phyloP scores from a whole-genome alignment of 352 stramenopile genomes.

The Globisporangium heterothallicum region DNA sequence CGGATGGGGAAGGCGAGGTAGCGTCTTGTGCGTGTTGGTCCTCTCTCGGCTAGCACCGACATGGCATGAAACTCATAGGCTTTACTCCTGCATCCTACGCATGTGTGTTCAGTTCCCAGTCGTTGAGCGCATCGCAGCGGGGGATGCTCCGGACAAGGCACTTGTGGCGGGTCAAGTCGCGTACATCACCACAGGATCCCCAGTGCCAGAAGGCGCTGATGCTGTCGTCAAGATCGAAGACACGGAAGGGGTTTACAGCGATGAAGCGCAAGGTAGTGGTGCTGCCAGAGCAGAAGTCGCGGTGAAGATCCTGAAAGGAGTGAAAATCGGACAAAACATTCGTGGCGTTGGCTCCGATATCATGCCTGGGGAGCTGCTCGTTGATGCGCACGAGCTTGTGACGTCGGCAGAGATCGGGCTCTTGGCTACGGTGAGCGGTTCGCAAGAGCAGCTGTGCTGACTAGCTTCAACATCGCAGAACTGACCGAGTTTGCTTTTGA shows the following conservation, averaged over 20 bases:
- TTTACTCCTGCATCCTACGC: no score
- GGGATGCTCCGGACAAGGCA: slow-evolving; percentile 30
- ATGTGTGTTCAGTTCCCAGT: slow-evolving; percentile 51
- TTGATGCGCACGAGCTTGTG: slow-evolving; percentile 69
- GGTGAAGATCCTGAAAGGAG: slow-evolving; percentile 62
- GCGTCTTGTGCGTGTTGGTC: background rate
- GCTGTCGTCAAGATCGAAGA: slow-evolving; percentile 95
- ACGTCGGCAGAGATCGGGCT: slow-evolving; percentile 89
- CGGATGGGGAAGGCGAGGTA: slow-evolving; percentile 69
- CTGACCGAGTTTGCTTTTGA: background rate
- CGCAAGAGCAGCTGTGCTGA: background rate
- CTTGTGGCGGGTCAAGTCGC: slow-evolving; percentile 48
- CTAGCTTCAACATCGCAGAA: no score
- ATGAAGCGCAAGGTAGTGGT: slow-evolving; percentile 10
- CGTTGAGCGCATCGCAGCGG: slow-evolving; percentile 62
- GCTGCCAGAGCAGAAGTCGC: slow-evolving; percentile 21
- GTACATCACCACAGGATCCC: slow-evolving; percentile 95
- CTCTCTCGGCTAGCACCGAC: no score
- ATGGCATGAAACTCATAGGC: no score
- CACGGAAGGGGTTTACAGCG: slow-evolving; percentile 50
- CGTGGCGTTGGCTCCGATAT: slow-evolving; percentile 92
- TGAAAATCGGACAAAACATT: slow-evolving; percentile 66
- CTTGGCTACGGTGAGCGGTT: slow-evolving; percentile 76
- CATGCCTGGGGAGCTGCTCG: slow-evolving; percentile 56
- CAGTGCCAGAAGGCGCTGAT: slow-evolving; percentile 87